Conservation (phyloP, 352 stramenopile genomes). For the Pythium oligandrum region DNA sequence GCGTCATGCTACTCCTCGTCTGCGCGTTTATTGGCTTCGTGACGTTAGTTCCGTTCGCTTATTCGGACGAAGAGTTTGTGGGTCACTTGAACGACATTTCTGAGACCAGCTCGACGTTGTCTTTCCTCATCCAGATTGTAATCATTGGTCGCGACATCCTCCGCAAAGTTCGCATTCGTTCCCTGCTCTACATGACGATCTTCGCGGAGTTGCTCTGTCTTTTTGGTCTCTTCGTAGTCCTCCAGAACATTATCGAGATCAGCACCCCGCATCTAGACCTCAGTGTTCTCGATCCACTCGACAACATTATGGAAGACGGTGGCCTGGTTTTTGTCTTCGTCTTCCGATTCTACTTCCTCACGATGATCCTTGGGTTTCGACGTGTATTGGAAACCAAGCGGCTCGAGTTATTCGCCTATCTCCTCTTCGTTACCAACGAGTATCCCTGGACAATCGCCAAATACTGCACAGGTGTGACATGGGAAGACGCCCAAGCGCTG, state of each 20-base stretch:
- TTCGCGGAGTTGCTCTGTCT: conserved; percentile 1
- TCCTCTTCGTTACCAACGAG: too few relatives aligned
- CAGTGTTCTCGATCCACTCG: conserved; percentile 5
- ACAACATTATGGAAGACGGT: conserved; percentile 18
- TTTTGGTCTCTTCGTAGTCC: not conserved
- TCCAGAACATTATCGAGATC: conserved; percentile 3
- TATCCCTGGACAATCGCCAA: too few relatives aligned
- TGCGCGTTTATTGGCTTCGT: conserved; percentile 12
- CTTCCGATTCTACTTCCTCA: conserved; percentile 37
- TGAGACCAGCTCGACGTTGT: conserved; percentile 10
- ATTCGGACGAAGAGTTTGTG: conserved; percentile 1
- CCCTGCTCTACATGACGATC: conserved; percentile 1
- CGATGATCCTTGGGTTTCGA: conserved; percentile 10
- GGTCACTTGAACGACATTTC: conserved; percentile 16
- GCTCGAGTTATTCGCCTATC: too few relatives aligned
- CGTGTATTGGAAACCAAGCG: too few relatives aligned
- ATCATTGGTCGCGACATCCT: conserved; percentile 16
- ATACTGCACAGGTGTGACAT: too few relatives aligned
- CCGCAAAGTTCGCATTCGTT: conserved; percentile 10
- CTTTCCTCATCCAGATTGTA: conserved; percentile 19
- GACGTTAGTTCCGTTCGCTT: conserved; percentile 11
- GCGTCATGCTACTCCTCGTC: conserved; percentile 3
- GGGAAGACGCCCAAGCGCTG: too few relatives aligned
- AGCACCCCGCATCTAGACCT: conserved; percentile 1
- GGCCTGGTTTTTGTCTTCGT: conserved; percentile 26